Percentiles rank a stretch among this genome's conserved stretches.
These are phyloP conservation scores for Lolium multiflorum DNA, from an alignment of 176 grass and related monocot species.

Conservation along the genomic window DNA sequence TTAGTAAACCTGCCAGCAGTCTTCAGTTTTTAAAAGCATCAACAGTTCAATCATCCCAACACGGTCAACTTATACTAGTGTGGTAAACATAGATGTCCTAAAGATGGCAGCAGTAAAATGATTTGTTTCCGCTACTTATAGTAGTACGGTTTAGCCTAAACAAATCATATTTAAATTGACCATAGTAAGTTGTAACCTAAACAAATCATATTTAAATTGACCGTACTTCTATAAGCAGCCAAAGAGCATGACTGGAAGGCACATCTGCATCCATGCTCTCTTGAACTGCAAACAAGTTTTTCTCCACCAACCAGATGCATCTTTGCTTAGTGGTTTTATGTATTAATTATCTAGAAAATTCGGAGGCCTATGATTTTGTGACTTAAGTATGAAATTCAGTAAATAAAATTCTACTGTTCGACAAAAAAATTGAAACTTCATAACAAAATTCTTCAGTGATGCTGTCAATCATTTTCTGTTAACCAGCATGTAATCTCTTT, in stretches of 20 bases:
- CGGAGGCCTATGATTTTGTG: conserved; percentile 26
- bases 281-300: conserved; percentile 53
- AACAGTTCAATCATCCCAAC: background rate
- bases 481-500: too few relatives aligned
- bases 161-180: background rate
- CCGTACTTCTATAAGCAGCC: background rate
- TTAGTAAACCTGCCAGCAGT: background rate
- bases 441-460: conserved; percentile 67
- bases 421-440: conserved; percentile 28
- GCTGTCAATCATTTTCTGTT: conserved; percentile 18
- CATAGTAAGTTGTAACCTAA: background rate
- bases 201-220: background rate
- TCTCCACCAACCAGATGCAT: conserved; percentile 13
- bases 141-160: background rate
- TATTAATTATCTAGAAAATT: conserved; percentile 49
- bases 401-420: background rate
- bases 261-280: conserved; percentile 87
- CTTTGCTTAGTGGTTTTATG: conserved; percentile 50
- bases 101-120: too few relatives aligned
- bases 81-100: background rate
- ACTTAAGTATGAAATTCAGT: conserved; percentile 36
- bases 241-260: conserved; percentile 13
- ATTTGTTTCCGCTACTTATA: background rate
- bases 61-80: background rate
- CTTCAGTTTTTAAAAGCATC: background rate